Base-by-base conservation (phyloP, 176 grass and related monocot genomes). In the Musa schizocarpa region DNA sequence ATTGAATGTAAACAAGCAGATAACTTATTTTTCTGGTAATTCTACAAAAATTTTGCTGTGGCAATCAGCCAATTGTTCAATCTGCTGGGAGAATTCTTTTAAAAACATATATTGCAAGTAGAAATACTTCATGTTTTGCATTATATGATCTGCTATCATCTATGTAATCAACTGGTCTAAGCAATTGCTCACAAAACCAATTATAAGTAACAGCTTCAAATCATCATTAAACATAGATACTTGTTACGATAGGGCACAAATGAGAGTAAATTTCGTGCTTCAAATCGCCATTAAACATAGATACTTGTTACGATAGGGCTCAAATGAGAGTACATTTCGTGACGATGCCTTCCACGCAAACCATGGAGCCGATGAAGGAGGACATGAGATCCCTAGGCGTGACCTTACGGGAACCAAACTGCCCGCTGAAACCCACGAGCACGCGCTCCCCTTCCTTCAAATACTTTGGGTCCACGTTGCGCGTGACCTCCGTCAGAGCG, bases 361-460 rank as follows among this genome's bases (percentile, higher is more conserved):
- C 95, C 95, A 99, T 91, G 57, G 90, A 89, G 11, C 95, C 95
- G 2, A 99, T 99, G 82, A 99, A 94, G 75, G 90, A 89, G 8
- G 95, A 99, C 90, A 99, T 99, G 65, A 99, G 95, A 70, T 99
- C 95, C 82, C 95, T 91, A 2, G 95, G 90, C 2, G 95, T 99
- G 74, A 99, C 86, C 82, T 86, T 94, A 76, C 94, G 90, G 86
- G 91, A 99, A 10, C 95, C 95, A 52, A 99, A 99, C 1, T 90
- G 95, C 0, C 95, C 95, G 11, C 86, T 89, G 75, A 99, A 99
- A 0, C 95, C 95, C 58, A 99, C 95, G 12, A 94, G 81, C 22
- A 94, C 86, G 14, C 84, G 90, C 65, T 94, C 78, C 43, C 95
- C 87, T 86, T 99, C 95, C 70, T 90, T 88, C 77, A 99, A 49